Conservation (phyloP, 225 moss, liverwort and hornwort genomes). For the Polytrichum formosum region DNA sequence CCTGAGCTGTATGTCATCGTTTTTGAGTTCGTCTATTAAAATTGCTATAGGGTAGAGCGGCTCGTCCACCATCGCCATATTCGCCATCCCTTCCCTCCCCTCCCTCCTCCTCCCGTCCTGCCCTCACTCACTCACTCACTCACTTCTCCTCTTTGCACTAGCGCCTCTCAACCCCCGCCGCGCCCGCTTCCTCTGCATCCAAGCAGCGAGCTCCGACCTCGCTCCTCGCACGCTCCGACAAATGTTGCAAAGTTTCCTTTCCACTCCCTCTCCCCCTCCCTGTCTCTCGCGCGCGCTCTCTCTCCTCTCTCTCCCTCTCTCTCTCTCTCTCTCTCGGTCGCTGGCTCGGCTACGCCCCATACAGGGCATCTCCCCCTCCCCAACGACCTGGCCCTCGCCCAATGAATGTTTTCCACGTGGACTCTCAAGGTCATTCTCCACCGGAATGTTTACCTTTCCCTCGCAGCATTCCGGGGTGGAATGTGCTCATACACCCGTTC, state of each 20-base stretch:
- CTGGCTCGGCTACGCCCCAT: background rate
- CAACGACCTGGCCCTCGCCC: slow-evolving; percentile 1
- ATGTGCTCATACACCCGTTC: too few species aligned
- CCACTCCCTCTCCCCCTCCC: slow-evolving; percentile 1
- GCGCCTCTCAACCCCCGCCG: too few species aligned
- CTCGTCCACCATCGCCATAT: slow-evolving; percentile 94
- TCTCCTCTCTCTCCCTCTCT: background rate
- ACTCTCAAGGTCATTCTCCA: too few species aligned
- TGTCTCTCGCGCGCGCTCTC: background rate
- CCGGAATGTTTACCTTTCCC: too few species aligned
- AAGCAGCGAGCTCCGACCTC: slow-evolving; percentile 1
- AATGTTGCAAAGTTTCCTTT: background rate
- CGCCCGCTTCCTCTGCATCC: too few species aligned
- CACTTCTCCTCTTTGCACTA: background rate
- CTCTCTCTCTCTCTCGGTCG: background rate
- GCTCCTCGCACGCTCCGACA: background rate
- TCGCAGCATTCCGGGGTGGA: too few species aligned
- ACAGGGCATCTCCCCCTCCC: slow-evolving; percentile 2
- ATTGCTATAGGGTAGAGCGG: slow-evolving; percentile 95
- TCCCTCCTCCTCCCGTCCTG: slow-evolving; percentile 6
- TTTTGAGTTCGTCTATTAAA: slow-evolving; percentile 94
- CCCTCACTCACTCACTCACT: background rate
- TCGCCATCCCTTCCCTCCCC: slow-evolving; percentile 33
- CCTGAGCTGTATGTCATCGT: slow-evolving; percentile 92
- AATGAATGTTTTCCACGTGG: background rate